These are phyloP conservation scores for Lepiota venenata DNA, from an alignment of 768 basidiomycete genomes.

Conservation along the genomic window DNA sequence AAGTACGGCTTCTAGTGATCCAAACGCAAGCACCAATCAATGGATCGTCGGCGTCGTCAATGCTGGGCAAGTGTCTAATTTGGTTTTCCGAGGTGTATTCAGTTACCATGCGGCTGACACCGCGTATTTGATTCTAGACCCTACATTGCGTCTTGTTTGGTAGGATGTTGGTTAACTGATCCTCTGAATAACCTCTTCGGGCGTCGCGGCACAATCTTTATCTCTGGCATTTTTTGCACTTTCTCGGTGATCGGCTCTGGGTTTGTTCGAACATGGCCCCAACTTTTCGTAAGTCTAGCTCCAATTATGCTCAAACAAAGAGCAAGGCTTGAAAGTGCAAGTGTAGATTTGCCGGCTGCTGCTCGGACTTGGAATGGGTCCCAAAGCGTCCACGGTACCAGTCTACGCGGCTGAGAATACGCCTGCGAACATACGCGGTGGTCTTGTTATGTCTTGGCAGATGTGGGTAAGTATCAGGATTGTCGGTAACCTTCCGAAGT, in stretches of 20 bases:
- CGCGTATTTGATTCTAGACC: conserved; percentile 15
- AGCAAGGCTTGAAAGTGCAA: not conserved
- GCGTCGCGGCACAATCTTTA: conserved; percentile 55
- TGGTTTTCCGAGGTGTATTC: not conserved
- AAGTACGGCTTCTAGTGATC: conserved; percentile 17
- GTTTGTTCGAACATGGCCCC: conserved; percentile 45
- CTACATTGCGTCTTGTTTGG: conserved; percentile 36
- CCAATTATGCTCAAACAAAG: conserved; percentile 7
- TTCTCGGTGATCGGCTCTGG: conserved; percentile 42
- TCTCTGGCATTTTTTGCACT: conserved; percentile 48
- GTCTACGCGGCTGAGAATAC: conserved; percentile 67
- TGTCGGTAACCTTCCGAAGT: not conserved
- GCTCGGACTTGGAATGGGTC: conserved; percentile 59
- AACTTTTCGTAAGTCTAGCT: conserved; percentile 31
- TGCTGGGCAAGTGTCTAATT: conserved; percentile 35
- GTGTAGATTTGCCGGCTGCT: conserved; percentile 42
- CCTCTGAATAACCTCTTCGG: conserved; percentile 55
- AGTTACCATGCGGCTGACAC: not conserved
- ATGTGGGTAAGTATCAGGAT: conserved; percentile 48
- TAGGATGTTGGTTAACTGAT: conserved; percentile 42
- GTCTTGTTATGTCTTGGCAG: conserved; percentile 88
- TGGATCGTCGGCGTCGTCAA: conserved; percentile 76
- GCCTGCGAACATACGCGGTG: conserved; percentile 78
- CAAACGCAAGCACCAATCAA: conserved; percentile 39
- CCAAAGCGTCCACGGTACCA: conserved; percentile 54